Evolutionary conservation across 768 basidiomycete species (phyloP), one percentile per base, ranked within the genome.

Genomic region (Hydnum rufescens): DNA sequence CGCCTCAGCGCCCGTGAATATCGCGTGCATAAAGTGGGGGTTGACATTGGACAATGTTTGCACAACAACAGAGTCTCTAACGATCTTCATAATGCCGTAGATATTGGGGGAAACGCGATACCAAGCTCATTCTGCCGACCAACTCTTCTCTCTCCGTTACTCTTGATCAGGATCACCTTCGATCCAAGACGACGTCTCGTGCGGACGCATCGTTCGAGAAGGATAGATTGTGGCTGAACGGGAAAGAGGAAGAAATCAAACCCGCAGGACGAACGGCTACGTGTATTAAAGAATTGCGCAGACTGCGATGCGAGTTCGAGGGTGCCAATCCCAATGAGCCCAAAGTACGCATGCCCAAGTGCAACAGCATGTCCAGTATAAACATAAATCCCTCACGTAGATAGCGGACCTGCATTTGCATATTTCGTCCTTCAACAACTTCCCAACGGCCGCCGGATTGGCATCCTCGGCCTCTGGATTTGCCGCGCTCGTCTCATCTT

Each of bases 31-130:
- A 68, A 96, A 96, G 90, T 92, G 54, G 60, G 72, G 8, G 8
- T 26, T 47, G 26, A 13, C 26, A 22, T 22, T 22, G 23, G 34
- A 34, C 16, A 30, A 57, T 55, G 36, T 39, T 39, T 13, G 22
- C 36, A 22, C 36, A 22, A 1, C 36, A 39, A 13, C 36, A 28
- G 13, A 8, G 13, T 26, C 8, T 28, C 44, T 26, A 13, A 47
- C 8, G 13, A 47, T 28, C 34, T 13, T 8, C 18, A 23, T 53
- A 2, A 31, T 54, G 25, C 53, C 5, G 46, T 62, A 92, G 85
- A 65, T 97, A 97, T 73, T 99, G 95, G 95, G 95, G 95, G 57
- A 99, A 99, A 67, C 84, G 95, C 56, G 84, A 96, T 67, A 92
- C 88, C 3, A 75, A 80, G 59, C 77, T 97, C 57, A 96, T 96